Base-by-base conservation (phyloP, 345 rosid species). In the Bruguiera sexangula region DNA sequence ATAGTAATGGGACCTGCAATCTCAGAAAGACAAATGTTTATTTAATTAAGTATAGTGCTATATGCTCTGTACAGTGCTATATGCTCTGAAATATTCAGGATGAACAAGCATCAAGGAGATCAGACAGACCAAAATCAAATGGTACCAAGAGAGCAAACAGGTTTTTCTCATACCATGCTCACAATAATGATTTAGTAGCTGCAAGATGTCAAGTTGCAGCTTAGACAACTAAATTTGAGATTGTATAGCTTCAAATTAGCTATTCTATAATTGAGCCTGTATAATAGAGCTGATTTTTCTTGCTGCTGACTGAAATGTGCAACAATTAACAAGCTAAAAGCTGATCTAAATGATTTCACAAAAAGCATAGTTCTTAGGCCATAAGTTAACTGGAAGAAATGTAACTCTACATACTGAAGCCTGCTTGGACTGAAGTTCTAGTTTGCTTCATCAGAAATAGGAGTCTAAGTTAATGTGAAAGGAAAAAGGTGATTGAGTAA, bases 1-100 rank as follows among this genome's bases (percentile, higher is more conserved):
- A 79, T 96, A 92, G 84, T 96, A 96, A 86, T 96, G 99, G 55
- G 97, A 83, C 96, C 99, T 96, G 86, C 64, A 80, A 81, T 67
- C 68, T 68, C 29, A 63, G 70, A 62, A 52, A 80, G 27, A 26
- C 43, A 53, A 53, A 57, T 66, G 64, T 63, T 84, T 62, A 74
- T 56, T 16, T 21, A 26, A 10, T 43, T 43, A 18, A 43, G 50
- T 43, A 43, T 13, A 43, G 4, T 13, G 18, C 50, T 26, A 56
- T 24, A 24, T 56, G 60, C 60, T 16, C 29, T 24, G 16, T 22
- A 22, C 22, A 43, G 4, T 13, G 18, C 50, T 26, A 56, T 24
- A 24, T 56, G 60, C 60, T 16, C 29, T 24, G 16, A 16, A 56
- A 56, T 27, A 56, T 24, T 56, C 18, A 67, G 36, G n/a, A 22